phyloP scores from a whole-genome alignment of 1,284 basidiomycete genomes.

The Apiotrichum veenhuisii region DNA sequence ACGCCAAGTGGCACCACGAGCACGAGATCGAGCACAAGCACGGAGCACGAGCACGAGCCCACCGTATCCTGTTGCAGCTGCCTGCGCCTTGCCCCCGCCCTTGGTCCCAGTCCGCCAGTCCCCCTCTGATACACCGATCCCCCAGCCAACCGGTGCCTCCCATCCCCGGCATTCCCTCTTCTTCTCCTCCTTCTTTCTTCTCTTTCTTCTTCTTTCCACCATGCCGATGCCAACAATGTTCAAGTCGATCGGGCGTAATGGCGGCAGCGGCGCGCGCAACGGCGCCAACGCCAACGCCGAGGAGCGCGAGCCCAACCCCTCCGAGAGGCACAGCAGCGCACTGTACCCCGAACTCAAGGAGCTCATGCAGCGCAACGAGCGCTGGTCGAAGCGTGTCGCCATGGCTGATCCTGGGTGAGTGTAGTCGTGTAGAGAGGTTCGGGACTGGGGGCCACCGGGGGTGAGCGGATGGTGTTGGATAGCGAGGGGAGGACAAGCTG shows the following conservation, averaged over 20 bases:
- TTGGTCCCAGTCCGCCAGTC: too few relatives aligned
- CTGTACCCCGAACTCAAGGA: slow-evolving; percentile 17
- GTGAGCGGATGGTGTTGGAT: too few relatives aligned
- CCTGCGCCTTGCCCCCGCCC: too few relatives aligned
- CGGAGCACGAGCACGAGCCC: too few relatives aligned
- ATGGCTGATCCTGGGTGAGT: slow-evolving; percentile 14
- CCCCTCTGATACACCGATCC: too few relatives aligned
- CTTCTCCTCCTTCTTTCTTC: not conserved
- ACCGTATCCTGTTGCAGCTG: too few relatives aligned
- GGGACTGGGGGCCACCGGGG: too few relatives aligned
- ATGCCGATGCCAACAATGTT: slow-evolving; percentile 8
- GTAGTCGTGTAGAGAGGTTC: too few relatives aligned
- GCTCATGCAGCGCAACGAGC: slow-evolving; percentile 21
- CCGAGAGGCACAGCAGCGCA: slow-evolving; percentile 5
- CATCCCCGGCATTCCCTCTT: not conserved
- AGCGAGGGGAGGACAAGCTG: too few relatives aligned
- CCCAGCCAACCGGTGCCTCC: not conserved
- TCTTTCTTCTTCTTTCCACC: not conserved
- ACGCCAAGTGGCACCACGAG: too few relatives aligned
- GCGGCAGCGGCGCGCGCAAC: not conserved
- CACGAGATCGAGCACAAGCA: too few relatives aligned
- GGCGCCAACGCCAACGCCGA: not conserved
- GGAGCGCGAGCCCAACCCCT: slow-evolving; percentile 3
- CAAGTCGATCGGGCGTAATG: not conserved
- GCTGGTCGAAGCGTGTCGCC: slow-evolving; percentile 16